These are phyloP conservation scores for Coemansia umbellata DNA, from an alignment of 192 early-diverging fungal species.

Conservation along the genomic window DNA sequence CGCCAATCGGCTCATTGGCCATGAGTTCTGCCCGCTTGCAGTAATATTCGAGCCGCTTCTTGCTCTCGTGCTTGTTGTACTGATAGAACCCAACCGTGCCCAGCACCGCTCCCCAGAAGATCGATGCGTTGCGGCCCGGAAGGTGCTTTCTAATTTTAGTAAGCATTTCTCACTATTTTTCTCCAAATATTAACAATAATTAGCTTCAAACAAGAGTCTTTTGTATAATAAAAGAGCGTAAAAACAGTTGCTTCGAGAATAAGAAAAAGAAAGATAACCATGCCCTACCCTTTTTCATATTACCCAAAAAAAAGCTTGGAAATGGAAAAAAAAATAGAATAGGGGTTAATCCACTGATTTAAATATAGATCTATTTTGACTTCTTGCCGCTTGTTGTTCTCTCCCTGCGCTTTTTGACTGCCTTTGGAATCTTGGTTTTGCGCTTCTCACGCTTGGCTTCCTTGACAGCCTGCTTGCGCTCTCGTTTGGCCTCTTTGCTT, in stretches of 20 bases:
- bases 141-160: conserved; percentile 30
- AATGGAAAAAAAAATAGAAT: background rate
- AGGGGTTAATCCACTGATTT: background rate
- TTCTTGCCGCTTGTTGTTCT: conserved; percentile 65
- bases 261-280: no score
- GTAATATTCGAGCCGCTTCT: conserved; percentile 33
- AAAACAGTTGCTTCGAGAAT: no score
- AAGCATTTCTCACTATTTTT: conserved; percentile 10
- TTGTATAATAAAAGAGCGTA: no score
- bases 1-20: conserved; percentile 35
- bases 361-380: conserved; percentile 35
- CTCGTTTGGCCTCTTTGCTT: conserved; percentile 86
- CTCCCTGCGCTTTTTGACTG: conserved; percentile 92
- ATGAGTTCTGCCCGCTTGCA: conserved; percentile 24
- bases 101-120: conserved; percentile 40
- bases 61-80: conserved; percentile 47
- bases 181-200: no score
- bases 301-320: no score
- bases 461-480: conserved; percentile 80
- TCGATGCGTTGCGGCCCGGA: conserved; percentile 41
- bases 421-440: conserved; percentile 93
- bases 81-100: conserved; percentile 28
- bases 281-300: no score
- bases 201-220: no score
- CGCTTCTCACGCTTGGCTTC: conserved; percentile 89